Evolutionary conservation across 2,329 filamentous ascomycete genomes (phyloP).

Genomic region (Aspergillus fijiensis): DNA sequence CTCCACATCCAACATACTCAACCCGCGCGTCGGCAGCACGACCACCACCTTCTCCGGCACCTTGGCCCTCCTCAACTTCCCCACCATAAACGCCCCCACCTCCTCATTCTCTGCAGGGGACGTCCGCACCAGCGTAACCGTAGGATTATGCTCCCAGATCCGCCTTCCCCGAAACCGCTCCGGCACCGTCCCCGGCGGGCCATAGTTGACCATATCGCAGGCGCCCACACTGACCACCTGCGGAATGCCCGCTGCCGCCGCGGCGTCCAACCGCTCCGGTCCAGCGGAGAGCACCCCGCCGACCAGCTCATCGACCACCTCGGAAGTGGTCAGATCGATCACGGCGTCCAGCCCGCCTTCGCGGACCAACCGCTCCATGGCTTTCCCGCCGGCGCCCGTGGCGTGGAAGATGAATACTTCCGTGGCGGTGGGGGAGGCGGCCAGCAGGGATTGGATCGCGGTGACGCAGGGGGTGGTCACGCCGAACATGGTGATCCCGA

Average conservation of each 20-base stretch:
- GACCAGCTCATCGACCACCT: slow-evolving; percentile 63
- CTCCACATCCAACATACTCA: slow-evolving; percentile 61
- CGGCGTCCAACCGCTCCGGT: slow-evolving; percentile 56
- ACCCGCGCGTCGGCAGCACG: slow-evolving; percentile 59
- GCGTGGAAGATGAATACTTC: slow-evolving; percentile 69
- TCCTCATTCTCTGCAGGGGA: slow-evolving; percentile 55
- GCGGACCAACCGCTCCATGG: slow-evolving; percentile 65
- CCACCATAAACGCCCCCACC: slow-evolving; percentile 58
- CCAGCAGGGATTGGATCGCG: slow-evolving; percentile 52
- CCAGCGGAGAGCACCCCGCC: slow-evolving; percentile 65
- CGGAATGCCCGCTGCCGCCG: slow-evolving; percentile 58
- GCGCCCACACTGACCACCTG: slow-evolving; percentile 56
- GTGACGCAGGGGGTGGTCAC: slow-evolving; percentile 68
- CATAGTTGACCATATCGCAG: slow-evolving; percentile 65
- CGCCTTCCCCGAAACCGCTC: slow-evolving; percentile 50
- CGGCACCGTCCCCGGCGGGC: slow-evolving; percentile 56
- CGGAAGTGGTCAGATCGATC: slow-evolving; percentile 70
- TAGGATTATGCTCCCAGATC: slow-evolving; percentile 65
- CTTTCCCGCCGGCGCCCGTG: slow-evolving; percentile 65
- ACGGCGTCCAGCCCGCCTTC: slow-evolving; percentile 63
- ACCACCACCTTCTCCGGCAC: slow-evolving; percentile 51
- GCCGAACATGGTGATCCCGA: slow-evolving; percentile 73
- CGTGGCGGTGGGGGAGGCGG: slow-evolving; percentile 28
- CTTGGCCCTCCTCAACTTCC: slow-evolving; percentile 50
- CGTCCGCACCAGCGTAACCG: slow-evolving; percentile 66